Conservation (phyloP, 768 basidiomycete genomes). For the Rhodotorula paludigena region DNA sequence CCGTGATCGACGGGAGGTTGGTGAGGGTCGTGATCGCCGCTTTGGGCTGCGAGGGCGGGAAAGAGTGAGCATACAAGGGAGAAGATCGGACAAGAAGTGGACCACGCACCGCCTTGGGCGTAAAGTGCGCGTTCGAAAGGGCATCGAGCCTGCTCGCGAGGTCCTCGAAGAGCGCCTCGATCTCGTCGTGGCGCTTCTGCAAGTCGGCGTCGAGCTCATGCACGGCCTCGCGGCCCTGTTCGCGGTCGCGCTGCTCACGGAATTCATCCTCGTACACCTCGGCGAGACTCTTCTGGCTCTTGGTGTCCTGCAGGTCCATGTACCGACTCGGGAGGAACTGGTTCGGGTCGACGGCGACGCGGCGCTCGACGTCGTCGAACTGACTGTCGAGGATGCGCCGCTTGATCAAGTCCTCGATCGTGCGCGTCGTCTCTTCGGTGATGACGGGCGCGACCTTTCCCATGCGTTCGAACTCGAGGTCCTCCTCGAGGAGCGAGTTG, state of each 20-base stretch:
- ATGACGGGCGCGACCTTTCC: conserved; percentile 80
- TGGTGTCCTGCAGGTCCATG: conserved; percentile 81
- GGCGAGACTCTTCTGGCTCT: conserved; percentile 81
- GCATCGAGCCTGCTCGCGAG: conserved; percentile 87
- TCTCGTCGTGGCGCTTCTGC: conserved; percentile 79
- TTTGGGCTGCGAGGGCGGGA: conserved; percentile 62
- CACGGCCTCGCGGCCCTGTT: conserved; percentile 53
- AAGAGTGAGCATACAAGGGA: neutral
- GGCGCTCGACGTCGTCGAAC: conserved; percentile 89
- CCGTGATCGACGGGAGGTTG: conserved; percentile 69
- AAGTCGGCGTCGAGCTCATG: conserved; percentile 87
- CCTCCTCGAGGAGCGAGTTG: conserved; percentile 86
- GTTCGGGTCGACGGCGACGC: conserved; percentile 69
- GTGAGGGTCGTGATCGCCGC: conserved; percentile 75
- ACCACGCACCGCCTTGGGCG: conserved; percentile 75
- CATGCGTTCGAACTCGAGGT: conserved; percentile 88
- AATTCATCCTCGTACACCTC: conserved; percentile 96
- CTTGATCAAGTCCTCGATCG: conserved; percentile 86
- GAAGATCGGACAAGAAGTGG: neutral
- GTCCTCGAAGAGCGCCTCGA: conserved; percentile 74
- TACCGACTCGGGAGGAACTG: conserved; percentile 85
- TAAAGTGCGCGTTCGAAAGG: conserved; percentile 87
- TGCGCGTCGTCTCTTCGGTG: conserved; percentile 77
- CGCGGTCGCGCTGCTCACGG: conserved; percentile 51
- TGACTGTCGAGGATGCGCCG: conserved; percentile 70